Conservation (phyloP, 768 basidiomycete species). For the Boletus vinaceobasis region DNA sequence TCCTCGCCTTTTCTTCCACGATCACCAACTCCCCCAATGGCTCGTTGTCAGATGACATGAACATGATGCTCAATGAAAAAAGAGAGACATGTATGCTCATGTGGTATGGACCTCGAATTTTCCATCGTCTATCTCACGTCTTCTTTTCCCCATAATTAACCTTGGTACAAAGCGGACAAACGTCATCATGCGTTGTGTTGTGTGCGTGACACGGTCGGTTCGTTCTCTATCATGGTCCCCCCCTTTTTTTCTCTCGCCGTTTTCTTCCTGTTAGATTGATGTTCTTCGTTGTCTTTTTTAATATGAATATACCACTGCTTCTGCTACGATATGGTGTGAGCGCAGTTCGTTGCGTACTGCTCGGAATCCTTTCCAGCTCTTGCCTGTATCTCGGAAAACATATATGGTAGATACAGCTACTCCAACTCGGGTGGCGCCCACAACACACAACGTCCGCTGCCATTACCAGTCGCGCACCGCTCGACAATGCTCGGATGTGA, state of each 20-base stretch:
- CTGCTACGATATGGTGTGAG: background rate
- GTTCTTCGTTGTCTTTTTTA: slow-evolving; percentile 6
- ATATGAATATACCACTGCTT: slow-evolving; percentile 21
- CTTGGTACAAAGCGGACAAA: slow-evolving; percentile 20
- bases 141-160: slow-evolving; percentile 14
- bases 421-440: slow-evolving; percentile 55
- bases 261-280: slow-evolving; percentile 1
- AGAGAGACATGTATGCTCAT: slow-evolving; percentile 15
- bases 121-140: slow-evolving; percentile 18
- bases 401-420: background rate
- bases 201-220: slow-evolving; percentile 35
- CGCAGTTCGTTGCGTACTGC: background rate
- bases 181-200: slow-evolving; percentile 7
- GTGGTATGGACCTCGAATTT: slow-evolving; percentile 28
- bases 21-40: slow-evolving; percentile 14
- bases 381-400: background rate
- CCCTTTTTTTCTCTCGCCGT: background rate
- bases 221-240: slow-evolving; percentile 10
- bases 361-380: background rate
- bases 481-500: slow-evolving; percentile 76
- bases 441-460: slow-evolving; percentile 71
- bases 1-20: slow-evolving; percentile 10
- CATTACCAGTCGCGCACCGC: slow-evolving; percentile 75
- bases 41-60: slow-evolving; percentile 9
- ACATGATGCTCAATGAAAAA: slow-evolving; percentile 8